Evolutionary conservation across 176 grass and related monocot genomes (phyloP).

Genomic region (Triticum monococcum): DNA sequence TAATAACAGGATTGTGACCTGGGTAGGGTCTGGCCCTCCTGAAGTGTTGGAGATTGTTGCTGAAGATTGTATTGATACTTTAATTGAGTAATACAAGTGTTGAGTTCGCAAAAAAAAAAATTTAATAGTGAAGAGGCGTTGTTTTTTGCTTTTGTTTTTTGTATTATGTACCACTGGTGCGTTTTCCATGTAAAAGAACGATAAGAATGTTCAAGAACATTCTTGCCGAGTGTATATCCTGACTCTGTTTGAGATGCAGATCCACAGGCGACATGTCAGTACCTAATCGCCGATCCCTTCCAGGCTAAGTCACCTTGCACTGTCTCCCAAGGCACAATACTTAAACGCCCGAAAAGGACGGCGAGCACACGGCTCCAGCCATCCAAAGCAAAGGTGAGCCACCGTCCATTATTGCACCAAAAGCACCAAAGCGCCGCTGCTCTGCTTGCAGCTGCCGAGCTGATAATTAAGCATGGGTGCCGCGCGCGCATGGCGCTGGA

Average conservation of each 20-base stretch:
- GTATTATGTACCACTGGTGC: no score
- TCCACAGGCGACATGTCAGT: neutral
- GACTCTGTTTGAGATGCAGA: neutral
- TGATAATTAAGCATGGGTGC: constrained; percentile 40
- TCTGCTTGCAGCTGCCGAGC: neutral
- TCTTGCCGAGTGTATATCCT: neutral
- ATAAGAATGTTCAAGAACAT: neutral
- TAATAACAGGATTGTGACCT: no score
- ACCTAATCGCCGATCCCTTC: constrained; percentile 24
- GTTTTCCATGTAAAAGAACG: no score
- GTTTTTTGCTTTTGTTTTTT: no score
- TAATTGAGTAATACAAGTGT: no score
- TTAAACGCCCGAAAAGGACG: constrained; percentile 5
- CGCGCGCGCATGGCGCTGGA: constrained; percentile 42
- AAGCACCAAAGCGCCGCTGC: constrained; percentile 6
- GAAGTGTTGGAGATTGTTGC: no score
- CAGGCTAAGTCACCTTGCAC: constrained; percentile 36
- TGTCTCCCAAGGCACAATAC: neutral
- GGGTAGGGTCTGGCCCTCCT: no score
- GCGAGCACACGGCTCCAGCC: constrained; percentile 6
- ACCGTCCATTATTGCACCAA: constrained; percentile 33
- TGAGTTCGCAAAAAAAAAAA: no score
- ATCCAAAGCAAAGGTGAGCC: constrained; percentile 7
- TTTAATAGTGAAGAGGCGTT: no score
- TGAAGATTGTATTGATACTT: no score